Conservation (phyloP, 2,329 filamentous ascomycete genomes). For the Calonectria hongkongensis region DNA sequence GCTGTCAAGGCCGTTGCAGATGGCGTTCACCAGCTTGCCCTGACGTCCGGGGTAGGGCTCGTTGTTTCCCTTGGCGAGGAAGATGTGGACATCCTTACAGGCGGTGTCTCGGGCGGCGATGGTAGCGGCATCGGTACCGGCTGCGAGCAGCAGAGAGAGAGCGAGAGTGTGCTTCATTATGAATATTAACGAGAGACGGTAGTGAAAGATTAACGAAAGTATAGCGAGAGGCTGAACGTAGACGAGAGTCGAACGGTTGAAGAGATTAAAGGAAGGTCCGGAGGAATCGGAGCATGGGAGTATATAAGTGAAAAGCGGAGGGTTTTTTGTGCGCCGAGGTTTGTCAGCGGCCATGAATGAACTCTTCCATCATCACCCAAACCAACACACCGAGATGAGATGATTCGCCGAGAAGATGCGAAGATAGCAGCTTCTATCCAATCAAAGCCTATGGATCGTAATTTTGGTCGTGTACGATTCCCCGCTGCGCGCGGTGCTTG, state of each 20-base stretch:
- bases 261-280: not conserved
- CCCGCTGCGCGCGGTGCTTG: not conserved
- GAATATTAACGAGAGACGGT: slow-evolving; percentile 6
- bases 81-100: slow-evolving; percentile 56
- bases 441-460: not conserved
- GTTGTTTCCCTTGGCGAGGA: slow-evolving; percentile 55
- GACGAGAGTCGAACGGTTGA: slow-evolving; percentile 17
- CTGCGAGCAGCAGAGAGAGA: slow-evolving; percentile 35
- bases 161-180: slow-evolving; percentile 34
- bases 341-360: not conserved
- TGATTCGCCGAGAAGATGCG: not conserved
- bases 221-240: slow-evolving; percentile 18
- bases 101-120: slow-evolving; percentile 30
- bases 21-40: slow-evolving; percentile 53
- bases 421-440: not conserved
- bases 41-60: slow-evolving; percentile 58
- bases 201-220: not conserved
- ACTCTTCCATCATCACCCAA: not conserved
- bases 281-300: not conserved
- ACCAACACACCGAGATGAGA: slow-evolving; percentile 11
- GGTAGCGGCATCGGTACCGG: slow-evolving; percentile 20
- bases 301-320: slow-evolving; percentile 16
- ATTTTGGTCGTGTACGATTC: not conserved
- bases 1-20: slow-evolving; percentile 53
- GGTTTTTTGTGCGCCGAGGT: not conserved